Base-by-base conservation (phyloP, 768 basidiomycete genomes). In the Hericium erinaceus region DNA sequence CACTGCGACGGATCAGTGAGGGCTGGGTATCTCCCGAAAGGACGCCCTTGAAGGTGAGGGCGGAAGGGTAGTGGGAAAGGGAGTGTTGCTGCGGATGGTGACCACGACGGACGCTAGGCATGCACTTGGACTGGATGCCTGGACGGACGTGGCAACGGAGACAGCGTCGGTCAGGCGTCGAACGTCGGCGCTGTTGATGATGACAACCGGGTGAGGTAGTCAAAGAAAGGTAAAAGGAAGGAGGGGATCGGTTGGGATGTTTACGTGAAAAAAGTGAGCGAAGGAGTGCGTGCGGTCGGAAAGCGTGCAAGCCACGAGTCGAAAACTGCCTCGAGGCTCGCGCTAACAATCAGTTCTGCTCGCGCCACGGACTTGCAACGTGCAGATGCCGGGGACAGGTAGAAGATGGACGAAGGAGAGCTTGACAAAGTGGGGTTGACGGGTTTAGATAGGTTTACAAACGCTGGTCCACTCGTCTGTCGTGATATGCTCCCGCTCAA, bases 11-110 rank as follows among this genome's bases (percentile, higher is more conserved):
- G 55, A 72, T 58, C 58, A 70, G 65, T 46, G 69, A 62, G 58
- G 68, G 60, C 59, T 65, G 62, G 39, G 65, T 62, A 57, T 67
- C 64, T 66, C 72, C 74, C 53, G 72, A 72, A 54, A 81, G 72
- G 48, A 78, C 78, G 28, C 76, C 68, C 65, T 74, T 75, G 67
- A 81, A 73, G 65, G 73, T 75, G 70, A 74, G 75, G 73, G 73
- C 77, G 55, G 72, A 67, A 71, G 64, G 49, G 57, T 50, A 58
- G 67, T 64, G 66, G 60, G 33, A 33, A 10, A 48, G 44, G 39
- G 65, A 57, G 63, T 68, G 67, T 12, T 65, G 71, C 59, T 71
- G 66, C 28, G 67, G 71, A 60, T 65, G 61, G 39, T 58, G 60
- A 55, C 73, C 38, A 41, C 64, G 60, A 58, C 73, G 69, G 61